Conservation (phyloP, 768 basidiomycete species). For the Cyclocybe cylindracea region DNA sequence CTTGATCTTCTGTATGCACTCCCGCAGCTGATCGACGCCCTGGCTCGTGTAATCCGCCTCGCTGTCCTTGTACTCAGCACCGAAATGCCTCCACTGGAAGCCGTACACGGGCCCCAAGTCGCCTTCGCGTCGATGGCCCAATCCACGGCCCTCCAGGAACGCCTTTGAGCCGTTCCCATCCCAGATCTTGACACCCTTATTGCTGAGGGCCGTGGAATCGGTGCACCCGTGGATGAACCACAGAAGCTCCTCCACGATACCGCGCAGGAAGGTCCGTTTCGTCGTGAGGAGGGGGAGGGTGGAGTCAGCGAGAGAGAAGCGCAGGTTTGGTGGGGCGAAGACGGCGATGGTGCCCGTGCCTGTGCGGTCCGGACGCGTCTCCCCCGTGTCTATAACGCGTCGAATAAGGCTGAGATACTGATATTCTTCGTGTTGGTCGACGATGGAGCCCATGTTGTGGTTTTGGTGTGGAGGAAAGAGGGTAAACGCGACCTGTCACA, state of each 20-base stretch:
- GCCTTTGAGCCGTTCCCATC: constrained; percentile 92
- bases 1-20: constrained; percentile 91
- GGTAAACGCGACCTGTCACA: constrained; percentile 1
- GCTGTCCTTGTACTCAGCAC: constrained; percentile 76
- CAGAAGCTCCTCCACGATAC: constrained; percentile 89
- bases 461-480: neutral
- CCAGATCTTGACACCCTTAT: constrained; percentile 94
- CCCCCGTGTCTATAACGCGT: constrained; percentile 74
- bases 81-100: constrained; percentile 96
- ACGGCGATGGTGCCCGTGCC: constrained; percentile 92
- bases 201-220: constrained; percentile 72
- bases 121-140: constrained; percentile 84
- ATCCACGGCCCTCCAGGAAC: constrained; percentile 82
- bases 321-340: constrained; percentile 88
- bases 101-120: constrained; percentile 98
- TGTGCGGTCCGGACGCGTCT: constrained; percentile 84
- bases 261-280: constrained; percentile 90
- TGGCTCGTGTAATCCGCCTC: constrained; percentile 77
- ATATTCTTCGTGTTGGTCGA: constrained; percentile 68
- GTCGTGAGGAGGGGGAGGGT: constrained; percentile 91
- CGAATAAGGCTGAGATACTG: constrained; percentile 88
- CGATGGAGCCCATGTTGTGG: constrained; percentile 6
- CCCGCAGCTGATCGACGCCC: constrained; percentile 89
- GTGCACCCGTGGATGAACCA: constrained; percentile 92
- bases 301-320: constrained; percentile 79